phyloP scores from a whole-genome alignment of 1,139 yeast species.

The Protomyces pachydermus region DNA sequence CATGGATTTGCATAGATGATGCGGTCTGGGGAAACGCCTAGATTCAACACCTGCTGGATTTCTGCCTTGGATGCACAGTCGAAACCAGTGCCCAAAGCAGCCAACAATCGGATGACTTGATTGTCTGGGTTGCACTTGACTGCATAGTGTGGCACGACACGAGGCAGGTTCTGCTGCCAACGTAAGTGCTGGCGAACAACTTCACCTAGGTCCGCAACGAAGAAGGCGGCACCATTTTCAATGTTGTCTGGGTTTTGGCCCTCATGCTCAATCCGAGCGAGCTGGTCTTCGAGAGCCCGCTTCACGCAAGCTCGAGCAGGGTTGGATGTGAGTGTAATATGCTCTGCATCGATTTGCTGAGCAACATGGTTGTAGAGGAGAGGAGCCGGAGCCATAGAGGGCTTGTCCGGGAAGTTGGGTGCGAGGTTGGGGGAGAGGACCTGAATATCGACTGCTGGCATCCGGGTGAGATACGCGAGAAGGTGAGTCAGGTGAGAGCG shows the following conservation, averaged over 20 bases:
- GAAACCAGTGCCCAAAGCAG: constrained; percentile 64
- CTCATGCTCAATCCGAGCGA: background rate
- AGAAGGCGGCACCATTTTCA: constrained; percentile 49
- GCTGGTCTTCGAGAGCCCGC: background rate
- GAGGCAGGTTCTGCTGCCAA: constrained; percentile 66
- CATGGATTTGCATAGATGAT: constrained; percentile 93
- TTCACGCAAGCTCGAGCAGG: background rate
- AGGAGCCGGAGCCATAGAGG: background rate
- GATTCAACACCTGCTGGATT: constrained; percentile 58
- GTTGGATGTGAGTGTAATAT: background rate
- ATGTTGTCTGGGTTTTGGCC: background rate
- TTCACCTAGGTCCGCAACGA: constrained; percentile 78
- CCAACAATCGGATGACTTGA: constrained; percentile 55
- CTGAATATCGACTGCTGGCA: background rate
- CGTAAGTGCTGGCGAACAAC: constrained; percentile 54
- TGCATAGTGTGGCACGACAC: constrained; percentile 74
- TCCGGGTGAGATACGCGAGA: background rate
- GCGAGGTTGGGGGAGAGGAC: background rate
- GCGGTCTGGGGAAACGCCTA: constrained; percentile 60
- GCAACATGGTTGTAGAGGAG: background rate
- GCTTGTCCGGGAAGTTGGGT: background rate
- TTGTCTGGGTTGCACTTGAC: constrained; percentile 86
- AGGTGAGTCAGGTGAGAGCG: too few relatives aligned
- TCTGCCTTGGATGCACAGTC: constrained; percentile 93
- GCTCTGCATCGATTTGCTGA: background rate